phyloP scores from a whole-genome alignment of 805 yeast genomes.

The Candida sonorensis region DNA sequence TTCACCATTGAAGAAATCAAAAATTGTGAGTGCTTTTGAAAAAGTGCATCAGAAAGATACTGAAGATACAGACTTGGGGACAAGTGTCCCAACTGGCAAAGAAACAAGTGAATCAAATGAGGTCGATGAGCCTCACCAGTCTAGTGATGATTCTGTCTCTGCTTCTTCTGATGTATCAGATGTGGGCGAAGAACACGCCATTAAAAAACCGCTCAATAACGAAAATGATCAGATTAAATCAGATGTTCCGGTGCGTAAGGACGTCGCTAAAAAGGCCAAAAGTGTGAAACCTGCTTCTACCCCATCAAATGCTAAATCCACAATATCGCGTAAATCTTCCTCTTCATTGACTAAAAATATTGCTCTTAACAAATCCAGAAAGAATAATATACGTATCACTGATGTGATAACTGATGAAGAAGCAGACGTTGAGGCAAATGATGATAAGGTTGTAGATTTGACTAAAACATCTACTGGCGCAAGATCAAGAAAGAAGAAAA shows the following conservation, averaged over 20 bases:
- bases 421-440: slow-evolving; percentile 3
- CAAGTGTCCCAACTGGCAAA: too few species aligned
- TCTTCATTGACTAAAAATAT: slow-evolving; percentile 23
- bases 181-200: too few species aligned
- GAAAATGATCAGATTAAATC: too few species aligned
- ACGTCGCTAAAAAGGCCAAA: neutral
- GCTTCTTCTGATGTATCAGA: too few species aligned
- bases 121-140: too few species aligned
- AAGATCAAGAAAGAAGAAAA: too few species aligned
- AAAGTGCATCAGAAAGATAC: slow-evolving; percentile 4
- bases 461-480: too few species aligned
- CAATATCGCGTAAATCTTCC: slow-evolving; percentile 5
- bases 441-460: neutral
- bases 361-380: slow-evolving; percentile 19
- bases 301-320: too few species aligned
- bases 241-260: too few species aligned
- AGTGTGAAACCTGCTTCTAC: too few species aligned
- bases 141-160: too few species aligned
- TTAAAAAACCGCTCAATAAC: too few species aligned
- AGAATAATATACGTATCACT: slow-evolving; percentile 9
- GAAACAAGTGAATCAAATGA: slow-evolving; percentile 5
- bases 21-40: slow-evolving; percentile 10
- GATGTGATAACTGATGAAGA: slow-evolving; percentile 4
- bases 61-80: slow-evolving; percentile 1
- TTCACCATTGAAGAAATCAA: slow-evolving; percentile 16